Percentiles rank a stretch among this genome's conserved stretches.
Conservation (phyloP, 352 stramenopile genomes). For the Plasmopara viticola region DNA sequence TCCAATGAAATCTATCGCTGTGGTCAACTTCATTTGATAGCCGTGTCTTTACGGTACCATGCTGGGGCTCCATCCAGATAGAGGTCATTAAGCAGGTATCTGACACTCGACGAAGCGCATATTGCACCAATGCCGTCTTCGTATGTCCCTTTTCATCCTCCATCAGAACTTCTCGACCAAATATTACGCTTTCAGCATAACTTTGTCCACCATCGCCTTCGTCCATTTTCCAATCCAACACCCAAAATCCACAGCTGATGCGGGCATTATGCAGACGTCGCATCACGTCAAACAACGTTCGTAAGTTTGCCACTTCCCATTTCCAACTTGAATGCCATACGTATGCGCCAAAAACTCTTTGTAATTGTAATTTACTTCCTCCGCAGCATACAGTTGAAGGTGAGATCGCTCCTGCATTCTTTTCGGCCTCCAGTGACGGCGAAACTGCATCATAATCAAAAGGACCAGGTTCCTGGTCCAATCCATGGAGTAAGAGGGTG, state of each 20-base stretch:
- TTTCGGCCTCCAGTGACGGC: slow-evolving; percentile 28
- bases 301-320: slow-evolving; percentile 63
- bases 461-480: slow-evolving; percentile 25
- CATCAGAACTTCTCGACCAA: slow-evolving; percentile 78
- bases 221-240: slow-evolving; percentile 74
- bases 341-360: slow-evolving; percentile 77
- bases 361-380: slow-evolving; percentile 65
- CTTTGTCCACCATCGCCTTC: slow-evolving; percentile 47
- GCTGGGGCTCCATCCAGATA: slow-evolving; percentile 86
- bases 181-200: slow-evolving; percentile 66
- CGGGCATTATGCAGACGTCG: slow-evolving; percentile 60
- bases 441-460: slow-evolving; percentile 31
- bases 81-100: slow-evolving; percentile 80
- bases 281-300: slow-evolving; percentile 58
- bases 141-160: slow-evolving; percentile 67
- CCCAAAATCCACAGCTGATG: slow-evolving; percentile 73
- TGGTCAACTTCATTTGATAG: slow-evolving; percentile 36
- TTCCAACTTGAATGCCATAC: slow-evolving; percentile 86
- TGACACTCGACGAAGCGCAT: slow-evolving; percentile 62
- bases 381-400: slow-evolving; percentile 59
- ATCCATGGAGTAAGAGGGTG: slow-evolving; percentile 50
- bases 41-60: slow-evolving; percentile 58
- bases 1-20: slow-evolving; percentile 64
- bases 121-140: slow-evolving; percentile 77
- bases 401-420: slow-evolving; percentile 25